phyloP scores from a whole-genome alignment of 2,329 filamentous ascomycete species.

The Metarhizium brunneum region DNA sequence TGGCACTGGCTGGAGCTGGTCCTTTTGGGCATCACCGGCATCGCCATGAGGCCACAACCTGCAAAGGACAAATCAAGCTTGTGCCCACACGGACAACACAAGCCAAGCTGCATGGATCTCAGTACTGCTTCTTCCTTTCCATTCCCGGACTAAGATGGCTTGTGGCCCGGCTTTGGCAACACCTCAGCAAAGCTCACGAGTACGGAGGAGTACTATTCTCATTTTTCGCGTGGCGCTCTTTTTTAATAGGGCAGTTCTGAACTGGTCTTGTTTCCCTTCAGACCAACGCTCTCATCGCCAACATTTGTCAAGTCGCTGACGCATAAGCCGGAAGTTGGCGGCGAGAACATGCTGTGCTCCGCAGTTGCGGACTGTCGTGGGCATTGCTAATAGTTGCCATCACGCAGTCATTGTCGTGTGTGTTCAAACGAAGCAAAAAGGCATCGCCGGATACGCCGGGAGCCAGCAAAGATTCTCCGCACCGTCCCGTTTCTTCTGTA shows the following conservation, averaged over 20 bases:
- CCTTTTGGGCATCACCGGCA: constrained; percentile 1
- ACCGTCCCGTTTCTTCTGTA: neutral
- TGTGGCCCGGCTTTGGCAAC: neutral
- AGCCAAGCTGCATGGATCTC: too few species aligned
- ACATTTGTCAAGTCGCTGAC: neutral
- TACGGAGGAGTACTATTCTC: too few species aligned
- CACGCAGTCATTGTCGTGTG: too few species aligned
- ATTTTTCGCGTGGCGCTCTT: neutral
- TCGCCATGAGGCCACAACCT: neutral
- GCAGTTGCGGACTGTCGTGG: neutral
- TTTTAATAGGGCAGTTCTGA: neutral
- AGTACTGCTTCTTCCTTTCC: too few species aligned
- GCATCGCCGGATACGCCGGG: too few species aligned
- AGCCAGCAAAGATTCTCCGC: neutral
- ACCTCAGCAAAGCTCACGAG: too few species aligned
- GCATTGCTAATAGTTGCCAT: neutral
- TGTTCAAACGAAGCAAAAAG: too few species aligned
- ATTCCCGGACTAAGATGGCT: neutral
- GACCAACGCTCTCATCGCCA: neutral
- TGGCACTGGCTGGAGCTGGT: neutral
- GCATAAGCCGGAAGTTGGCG: neutral
- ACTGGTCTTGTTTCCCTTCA: neutral
- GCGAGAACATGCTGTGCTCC: neutral
- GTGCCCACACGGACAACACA: neutral
- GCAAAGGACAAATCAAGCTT: neutral